A percentile compares a stretch with the other conserved stretches of the same genome.
phyloP scores from a whole-genome alignment of 345 rosid species.

The Dipteronia dyeriana region DNA sequence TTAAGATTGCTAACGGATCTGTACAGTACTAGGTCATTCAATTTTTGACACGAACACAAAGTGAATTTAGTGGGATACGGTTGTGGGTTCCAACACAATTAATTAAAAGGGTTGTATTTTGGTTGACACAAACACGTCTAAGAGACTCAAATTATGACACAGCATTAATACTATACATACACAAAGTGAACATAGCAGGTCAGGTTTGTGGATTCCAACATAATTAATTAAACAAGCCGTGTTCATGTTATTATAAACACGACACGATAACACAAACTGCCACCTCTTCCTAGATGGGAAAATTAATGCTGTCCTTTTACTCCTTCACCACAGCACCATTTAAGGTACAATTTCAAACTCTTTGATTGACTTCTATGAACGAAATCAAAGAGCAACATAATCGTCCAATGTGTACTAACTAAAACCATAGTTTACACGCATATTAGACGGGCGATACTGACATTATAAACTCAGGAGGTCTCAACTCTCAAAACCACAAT shows the following conservation, averaged over 20 bases:
- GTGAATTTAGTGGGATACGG: background rate
- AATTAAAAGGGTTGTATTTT: no score
- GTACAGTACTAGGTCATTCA: background rate
- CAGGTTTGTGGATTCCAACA: background rate
- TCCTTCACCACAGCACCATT: no score
- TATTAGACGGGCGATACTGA: background rate
- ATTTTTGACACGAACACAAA: background rate
- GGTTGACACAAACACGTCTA: background rate
- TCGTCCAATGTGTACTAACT: no score
- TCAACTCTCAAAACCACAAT: background rate
- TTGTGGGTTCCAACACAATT: background rate
- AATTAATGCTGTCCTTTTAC: no score
- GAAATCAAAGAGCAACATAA: background rate
- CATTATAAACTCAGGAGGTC: background rate
- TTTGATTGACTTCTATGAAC: background rate
- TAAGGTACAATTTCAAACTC: no score
- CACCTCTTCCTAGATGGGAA: no score
- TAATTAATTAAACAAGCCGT: background rate
- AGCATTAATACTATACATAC: background rate
- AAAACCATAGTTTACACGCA: background rate
- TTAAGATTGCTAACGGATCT: background rate
- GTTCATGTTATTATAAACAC: background rate
- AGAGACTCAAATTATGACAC: background rate
- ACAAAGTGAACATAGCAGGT: background rate
- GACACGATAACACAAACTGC: no score